Evolutionary conservation across 1,139 yeast species (phyloP), one percentile per base, ranked within the genome.

Genomic region (Arxiozyma bovina): DNA sequence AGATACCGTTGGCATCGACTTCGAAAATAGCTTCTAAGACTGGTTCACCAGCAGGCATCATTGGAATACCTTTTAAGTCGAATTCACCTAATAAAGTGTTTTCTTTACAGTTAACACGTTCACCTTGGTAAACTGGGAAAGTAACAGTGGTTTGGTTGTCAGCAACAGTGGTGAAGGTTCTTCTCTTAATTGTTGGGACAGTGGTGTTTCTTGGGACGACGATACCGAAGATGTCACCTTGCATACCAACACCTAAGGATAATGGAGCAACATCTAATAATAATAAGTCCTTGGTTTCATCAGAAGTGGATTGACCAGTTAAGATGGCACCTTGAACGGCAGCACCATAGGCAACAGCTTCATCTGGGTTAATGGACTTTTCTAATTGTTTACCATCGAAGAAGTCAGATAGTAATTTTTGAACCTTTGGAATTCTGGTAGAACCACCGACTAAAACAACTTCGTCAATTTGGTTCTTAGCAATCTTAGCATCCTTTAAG

Each of bases 121-220:
- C 99, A 86, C 99, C 99, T 81, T 93, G 98, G 91, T 91, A 93
- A 63, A 93, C 98, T 78, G 97, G 99, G 96, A 93, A 91, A 77
- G 89, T 96, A 69, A 93, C 99, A 70, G 96, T 89, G 76, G 98
- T 91, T 82, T 93, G 99, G 85, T 89, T 93, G 85, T 93, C 99
- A 74, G 88, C 96, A 74, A 88, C 96, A 72, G 99, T 93, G 79
- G 99, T 91, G 95, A 93, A 93, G 71, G 98, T 93, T 84, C 97
- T 88, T 82, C 96, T 87, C 90, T 93, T 93, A 79, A 91, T 87
- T 77, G 98, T 93, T 78, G 99, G 99, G 68, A 93, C 97, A 73
- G 99, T 91, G 75, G 98, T 87, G 93, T 93, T 93, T 84, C 99
- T 90, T 83, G 98, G 98, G 70, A 93, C 96, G 77, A 93, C 97